Evolutionary conservation across 1,139 yeast species (phyloP), one percentile per base, ranked within the genome.

Genomic region (Geotrichum bryndzae): DNA sequence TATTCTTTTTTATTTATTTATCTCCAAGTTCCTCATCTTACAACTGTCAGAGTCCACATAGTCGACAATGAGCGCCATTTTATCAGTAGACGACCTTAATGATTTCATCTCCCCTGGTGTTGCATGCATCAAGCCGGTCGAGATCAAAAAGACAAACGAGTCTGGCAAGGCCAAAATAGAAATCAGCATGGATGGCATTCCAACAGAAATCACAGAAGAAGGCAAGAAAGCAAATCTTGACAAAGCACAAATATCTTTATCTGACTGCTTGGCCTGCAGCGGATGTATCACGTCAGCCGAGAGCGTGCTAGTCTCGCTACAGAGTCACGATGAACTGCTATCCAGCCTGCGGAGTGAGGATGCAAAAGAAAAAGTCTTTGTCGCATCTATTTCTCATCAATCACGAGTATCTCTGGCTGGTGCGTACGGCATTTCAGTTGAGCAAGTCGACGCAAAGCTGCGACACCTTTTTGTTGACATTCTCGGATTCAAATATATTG

Each of bases 281-380:
- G 99, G 99, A 1, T 94, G 99, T 74, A 91, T 94, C 64, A 94
- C 99, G 0, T 89, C 96, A 11, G 96, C 97, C 15, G 99, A 94
- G 72, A 96, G 92, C 67, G 92, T 94, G 25, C 77, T 94, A 59
- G 89, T 94, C 53, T 90, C 96, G 2, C 87, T 90, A 68, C 99
- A 94, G 73, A 89, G 96, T 48, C 96, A 92, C 69, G 83, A 82
- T 45, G 95, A 91, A 68, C 80, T 94, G 59, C 68, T 90, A 35
- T 81, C 83, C 58, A 89, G 86, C 29, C 75, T 90, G 66, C 71
- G 76, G 56, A 72, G 73, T 25, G 73, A 77, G 33, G 66, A 65
- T 5, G 59, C 63, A 15, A 64, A 68, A 33, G 65, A 71, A 2
- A 75, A 75, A 64, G 69, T 78, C 0, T 87, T 90, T 74, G 94